phyloP scores from a whole-genome alignment of 352 stramenopile species.

The Lagenidium sp. region DNA sequence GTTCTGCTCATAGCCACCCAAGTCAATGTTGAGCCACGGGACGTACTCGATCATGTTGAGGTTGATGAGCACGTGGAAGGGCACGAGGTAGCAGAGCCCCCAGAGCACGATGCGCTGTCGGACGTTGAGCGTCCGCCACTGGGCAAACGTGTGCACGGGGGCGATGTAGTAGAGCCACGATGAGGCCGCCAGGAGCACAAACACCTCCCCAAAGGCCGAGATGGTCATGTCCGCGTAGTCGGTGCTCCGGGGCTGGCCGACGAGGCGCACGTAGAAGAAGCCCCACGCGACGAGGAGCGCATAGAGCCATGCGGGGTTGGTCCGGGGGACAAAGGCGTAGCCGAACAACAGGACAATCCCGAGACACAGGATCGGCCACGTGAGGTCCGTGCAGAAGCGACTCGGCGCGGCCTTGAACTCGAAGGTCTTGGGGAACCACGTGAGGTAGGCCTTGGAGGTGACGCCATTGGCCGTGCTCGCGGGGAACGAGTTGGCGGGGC shows the following conservation, averaged over 20 bases:
- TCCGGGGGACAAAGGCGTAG: slow-evolving; percentile 36
- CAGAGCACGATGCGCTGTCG: slow-evolving; percentile 38
- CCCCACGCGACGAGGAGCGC: slow-evolving; percentile 45
- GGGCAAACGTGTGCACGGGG: slow-evolving; percentile 31
- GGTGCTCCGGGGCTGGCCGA: slow-evolving; percentile 46
- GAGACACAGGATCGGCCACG: slow-evolving; percentile 52
- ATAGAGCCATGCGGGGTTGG: slow-evolving; percentile 35
- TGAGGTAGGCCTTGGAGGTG: slow-evolving; percentile 30
- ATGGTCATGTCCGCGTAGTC: slow-evolving; percentile 50
- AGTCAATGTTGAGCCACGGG: slow-evolving; percentile 61
- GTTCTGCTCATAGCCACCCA: slow-evolving; percentile 49
- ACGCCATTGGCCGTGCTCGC: slow-evolving; percentile 43
- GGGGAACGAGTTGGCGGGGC: slow-evolving; percentile 32
- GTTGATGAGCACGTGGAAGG: slow-evolving; percentile 64
- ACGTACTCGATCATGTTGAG: slow-evolving; percentile 68
- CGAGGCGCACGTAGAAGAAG: slow-evolving; percentile 63
- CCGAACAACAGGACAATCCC: slow-evolving; percentile 27
- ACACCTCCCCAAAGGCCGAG: slow-evolving; percentile 41
- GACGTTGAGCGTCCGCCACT: slow-evolving; percentile 22
- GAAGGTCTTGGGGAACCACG: slow-evolving; percentile 81
- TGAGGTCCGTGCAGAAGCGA: slow-evolving; percentile 56
- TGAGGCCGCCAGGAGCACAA: slow-evolving; percentile 48
- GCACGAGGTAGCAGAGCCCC: slow-evolving; percentile 50
- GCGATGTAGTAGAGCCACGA: slow-evolving; percentile 32
- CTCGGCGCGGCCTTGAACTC: slow-evolving; percentile 53